Evolutionary conservation across 1,284 basidiomycete species (phyloP), one percentile per base, ranked within the genome.

Genomic region (Neolentinus lepideus): DNA sequence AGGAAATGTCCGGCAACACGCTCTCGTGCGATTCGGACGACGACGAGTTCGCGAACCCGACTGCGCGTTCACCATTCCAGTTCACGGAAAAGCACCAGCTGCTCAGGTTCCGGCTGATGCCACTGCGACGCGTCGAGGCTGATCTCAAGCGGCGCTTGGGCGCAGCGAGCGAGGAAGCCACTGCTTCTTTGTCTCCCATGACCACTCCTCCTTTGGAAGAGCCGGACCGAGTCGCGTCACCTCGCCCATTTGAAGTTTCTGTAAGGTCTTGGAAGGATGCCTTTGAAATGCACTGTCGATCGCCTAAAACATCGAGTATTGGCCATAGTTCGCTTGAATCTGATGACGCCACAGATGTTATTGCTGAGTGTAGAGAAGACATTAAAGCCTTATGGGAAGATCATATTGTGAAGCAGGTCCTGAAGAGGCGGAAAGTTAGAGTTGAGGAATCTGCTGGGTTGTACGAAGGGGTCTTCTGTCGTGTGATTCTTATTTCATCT

Each of bases 361-460:
- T 88, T 2, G 74, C 75, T n/a, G 78, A 79, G 0, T 79, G 79
- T 51, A 75, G 76, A n/a, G 75, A 81, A 3, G 84, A 87, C 59
- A 84, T 89, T 46, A 68, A 79, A 21, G 67, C 71, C 8, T 67
- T 90, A 2, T 90, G 87, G 87, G 70, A 72, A 22, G 82, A 88
- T 58, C 59, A 70, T 1, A 70, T 71, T 1, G 75, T 88, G 0
- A 74, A 73, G 57, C 74, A 76, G 25, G 71, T 85, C 58, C 63
- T 90, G 54, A 66, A 66, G 25, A 71, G 71, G 56, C 72, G 75
- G 51, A 72, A 75, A 2, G 64, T 86, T 1, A 65, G 71, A 25
- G 64, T 88, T 62, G 78, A 84, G 57, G 73, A 82, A 38, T 73
- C 72, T 22, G 75, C 84, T 11, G 86, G 87, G 22, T 89, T 89